These are phyloP conservation scores for Plectosphaerella cucumerina DNA, from an alignment of 2,329 filamentous ascomycete species.

Conservation along the genomic window DNA sequence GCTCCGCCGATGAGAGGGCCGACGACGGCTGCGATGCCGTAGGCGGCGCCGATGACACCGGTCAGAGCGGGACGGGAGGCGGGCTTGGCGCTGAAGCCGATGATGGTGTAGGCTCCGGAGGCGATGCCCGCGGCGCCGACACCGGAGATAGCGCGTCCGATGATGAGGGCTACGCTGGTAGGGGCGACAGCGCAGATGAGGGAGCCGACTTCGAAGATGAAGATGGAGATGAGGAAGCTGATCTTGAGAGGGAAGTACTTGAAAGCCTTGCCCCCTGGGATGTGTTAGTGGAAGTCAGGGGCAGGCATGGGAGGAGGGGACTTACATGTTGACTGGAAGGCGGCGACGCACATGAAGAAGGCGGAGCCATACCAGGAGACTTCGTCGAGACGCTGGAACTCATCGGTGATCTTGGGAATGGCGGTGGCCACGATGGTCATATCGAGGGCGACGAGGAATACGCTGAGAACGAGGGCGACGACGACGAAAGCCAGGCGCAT, in stretches of 20 bases:
- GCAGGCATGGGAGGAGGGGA: constrained; percentile 12
- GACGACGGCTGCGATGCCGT: constrained; percentile 29
- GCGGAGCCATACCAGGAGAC: constrained; percentile 57
- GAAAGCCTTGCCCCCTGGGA: constrained; percentile 39
- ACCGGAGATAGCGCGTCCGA: constrained; percentile 45
- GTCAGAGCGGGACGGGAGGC: constrained; percentile 29
- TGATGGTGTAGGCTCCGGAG: constrained; percentile 43
- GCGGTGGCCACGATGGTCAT: constrained; percentile 54
- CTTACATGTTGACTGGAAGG: constrained; percentile 38
- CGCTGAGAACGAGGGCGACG: constrained; percentile 38
- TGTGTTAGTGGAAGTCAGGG: constrained; percentile 14
- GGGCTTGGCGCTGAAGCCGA: constrained; percentile 36
- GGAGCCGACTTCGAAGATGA: constrained; percentile 51
- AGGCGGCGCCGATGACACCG: constrained; percentile 31
- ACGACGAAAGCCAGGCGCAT: constrained; percentile 37
- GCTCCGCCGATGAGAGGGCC: constrained; percentile 31
- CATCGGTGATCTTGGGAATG: constrained; percentile 51
- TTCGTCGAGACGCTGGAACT: constrained; percentile 46
- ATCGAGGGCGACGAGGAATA: constrained; percentile 47
- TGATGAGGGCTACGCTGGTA: constrained; percentile 43
- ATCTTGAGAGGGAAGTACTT: constrained; percentile 49
- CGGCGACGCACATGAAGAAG: constrained; percentile 45
- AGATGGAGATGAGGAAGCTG: constrained; percentile 41
- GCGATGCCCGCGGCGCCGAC: constrained; percentile 44
- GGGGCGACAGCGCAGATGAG: constrained; percentile 46